Percentiles rank a stretch among this genome's conserved stretches.
Conservation (phyloP, 768 basidiomycete genomes). For the Mrakia hoshinonis region DNA sequence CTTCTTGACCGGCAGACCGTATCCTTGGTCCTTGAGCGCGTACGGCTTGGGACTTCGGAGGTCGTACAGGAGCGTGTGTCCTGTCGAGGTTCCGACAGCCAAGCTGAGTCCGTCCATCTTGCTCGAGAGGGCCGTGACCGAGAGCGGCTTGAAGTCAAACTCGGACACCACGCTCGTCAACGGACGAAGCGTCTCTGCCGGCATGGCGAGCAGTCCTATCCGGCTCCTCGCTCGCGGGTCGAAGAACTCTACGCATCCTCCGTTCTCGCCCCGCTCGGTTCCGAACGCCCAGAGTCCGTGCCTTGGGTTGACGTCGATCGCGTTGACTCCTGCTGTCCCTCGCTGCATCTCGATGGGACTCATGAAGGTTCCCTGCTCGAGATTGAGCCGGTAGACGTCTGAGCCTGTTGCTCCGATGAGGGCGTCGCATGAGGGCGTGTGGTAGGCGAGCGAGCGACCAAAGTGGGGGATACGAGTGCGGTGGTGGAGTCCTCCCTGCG, state of each 20-base stretch:
- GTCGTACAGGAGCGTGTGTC: constrained; percentile 90
- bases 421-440: constrained; percentile 86
- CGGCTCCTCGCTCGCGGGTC: constrained; percentile 74
- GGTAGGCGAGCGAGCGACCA: constrained; percentile 84
- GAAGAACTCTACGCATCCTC: constrained; percentile 86
- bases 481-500: constrained; percentile 85
- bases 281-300: constrained; percentile 88
- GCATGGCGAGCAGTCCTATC: constrained; percentile 62
- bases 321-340: constrained; percentile 61
- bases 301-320: constrained; percentile 81
- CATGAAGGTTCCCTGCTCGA: constrained; percentile 90
- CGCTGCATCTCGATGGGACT: constrained; percentile 47
- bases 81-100: constrained; percentile 88
- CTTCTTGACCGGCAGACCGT: constrained; percentile 77
- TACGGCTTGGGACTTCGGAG: constrained; percentile 74
- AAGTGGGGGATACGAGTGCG: constrained; percentile 88
- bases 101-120: constrained; percentile 83
- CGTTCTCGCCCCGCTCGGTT: constrained; percentile 53
- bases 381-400: constrained; percentile 86
- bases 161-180: constrained; percentile 18
- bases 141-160: constrained; percentile 40
- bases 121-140: constrained; percentile 77
- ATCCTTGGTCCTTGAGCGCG: constrained; percentile 91
- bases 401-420: constrained; percentile 73
- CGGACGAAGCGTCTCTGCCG: constrained; percentile 35